Percentiles rank a stretch among this genome's conserved stretches.
These are phyloP conservation scores for Aspergillus felis DNA, from an alignment of 2,329 filamentous ascomycete species.

Conservation along the genomic window DNA sequence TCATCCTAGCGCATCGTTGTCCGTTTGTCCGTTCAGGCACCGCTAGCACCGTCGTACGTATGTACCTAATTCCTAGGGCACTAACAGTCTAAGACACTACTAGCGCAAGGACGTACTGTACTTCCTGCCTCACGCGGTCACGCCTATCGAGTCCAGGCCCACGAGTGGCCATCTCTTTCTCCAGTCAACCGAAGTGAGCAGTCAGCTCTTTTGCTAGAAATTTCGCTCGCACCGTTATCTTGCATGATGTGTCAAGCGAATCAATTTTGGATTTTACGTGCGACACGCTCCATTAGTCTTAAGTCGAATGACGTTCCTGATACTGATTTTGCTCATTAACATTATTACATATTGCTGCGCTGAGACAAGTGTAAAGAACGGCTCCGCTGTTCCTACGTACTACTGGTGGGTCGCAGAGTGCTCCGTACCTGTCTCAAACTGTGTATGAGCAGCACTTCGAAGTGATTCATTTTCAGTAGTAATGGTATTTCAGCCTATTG, in stretches of 20 bases:
- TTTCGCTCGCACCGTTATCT: not conserved
- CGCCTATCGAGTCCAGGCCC: not conserved
- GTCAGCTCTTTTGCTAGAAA: not conserved
- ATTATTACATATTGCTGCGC: not conserved
- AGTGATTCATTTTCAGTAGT: not conserved
- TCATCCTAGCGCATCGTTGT: not conserved
- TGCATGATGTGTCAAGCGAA: not conserved
- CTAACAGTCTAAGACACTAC: not conserved
- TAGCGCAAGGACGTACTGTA: not conserved
- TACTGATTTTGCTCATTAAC: not conserved
- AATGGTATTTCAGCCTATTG: not conserved
- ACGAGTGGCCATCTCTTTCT: not conserved
- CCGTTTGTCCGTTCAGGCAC: conserved; percentile 1
- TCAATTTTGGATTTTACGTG: not conserved
- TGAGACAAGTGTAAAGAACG: not conserved
- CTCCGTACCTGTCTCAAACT: not conserved
- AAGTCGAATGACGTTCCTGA: not conserved
- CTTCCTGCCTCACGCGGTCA: not conserved
- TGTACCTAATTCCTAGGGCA: not conserved
- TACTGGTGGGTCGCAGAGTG: not conserved
- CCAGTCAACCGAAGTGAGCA: not conserved
- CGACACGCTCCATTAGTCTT: not conserved
- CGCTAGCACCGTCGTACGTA: not conserved
- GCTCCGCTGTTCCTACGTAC: not conserved
- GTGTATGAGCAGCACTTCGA: not conserved